Base-by-base conservation (phyloP, 2,329 filamentous ascomycete species). In the Fusarium tjaetaba region DNA sequence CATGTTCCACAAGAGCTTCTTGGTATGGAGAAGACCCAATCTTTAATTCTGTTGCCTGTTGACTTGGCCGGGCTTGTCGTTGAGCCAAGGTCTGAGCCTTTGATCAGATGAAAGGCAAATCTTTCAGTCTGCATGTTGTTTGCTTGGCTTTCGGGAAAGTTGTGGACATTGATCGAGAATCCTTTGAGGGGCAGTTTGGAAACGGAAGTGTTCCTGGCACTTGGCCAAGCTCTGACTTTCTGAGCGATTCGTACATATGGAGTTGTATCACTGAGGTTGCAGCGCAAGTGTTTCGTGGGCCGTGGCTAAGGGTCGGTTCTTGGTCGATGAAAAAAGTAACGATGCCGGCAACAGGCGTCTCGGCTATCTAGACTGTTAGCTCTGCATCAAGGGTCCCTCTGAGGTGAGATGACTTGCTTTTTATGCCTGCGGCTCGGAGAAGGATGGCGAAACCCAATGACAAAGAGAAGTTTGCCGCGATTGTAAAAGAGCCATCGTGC, bases 31-130 rank as follows among this genome's bases (percentile, higher is more conserved):
- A 57, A 26, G 57, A 61, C 66, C 65, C 71, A 52, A 32, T 73
- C 11, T 68, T 73, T 68, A 68, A 75, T 73, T 75, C 52, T 59
- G 65, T 15, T 75, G 72, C 72, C 72, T 75, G 36, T 28, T 60
- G 20, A 28, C 55, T 67, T 45, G 53, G 52, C 57, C 18, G 24
- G 26, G n/a, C 51, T 60, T 60, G 18, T 43, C 39, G 9, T 41
- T 28, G 24, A 5, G 52, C 70, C 42, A 67, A 72, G 69, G 15
- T 22, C 32, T 52, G 11, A 59, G 36, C 26, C 7, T 39, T 26
- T 58, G 32, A 39, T 60, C 55, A 61, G 49, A 61, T 56, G 53
- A 59, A 52, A 11, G 4, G n/a, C 16, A 46, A 28, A 32, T 58
- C 30, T 16, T 45, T 30, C 36, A 20, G n/a, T 11, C 4, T 26